Percentiles rank a stretch among this genome's conserved stretches.
These are phyloP conservation scores for Cystobasidiaceae sp. DNA, from an alignment of 1,284 basidiomycete genomes.

Conservation along the genomic window DNA sequence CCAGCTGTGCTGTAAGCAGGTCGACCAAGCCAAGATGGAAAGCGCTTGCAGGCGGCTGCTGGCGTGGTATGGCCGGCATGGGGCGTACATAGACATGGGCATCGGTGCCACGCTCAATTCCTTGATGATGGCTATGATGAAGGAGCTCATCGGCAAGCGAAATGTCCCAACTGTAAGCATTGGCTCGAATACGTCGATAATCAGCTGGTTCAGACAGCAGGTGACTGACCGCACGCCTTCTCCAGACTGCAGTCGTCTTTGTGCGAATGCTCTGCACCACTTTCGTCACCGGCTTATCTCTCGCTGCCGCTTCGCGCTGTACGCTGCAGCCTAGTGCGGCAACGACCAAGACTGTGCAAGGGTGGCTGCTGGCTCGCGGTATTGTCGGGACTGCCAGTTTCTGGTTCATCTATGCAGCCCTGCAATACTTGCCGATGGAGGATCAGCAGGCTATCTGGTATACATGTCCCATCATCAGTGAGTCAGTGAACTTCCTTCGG, in stretches of 20 bases:
- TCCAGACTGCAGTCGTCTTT: not conserved
- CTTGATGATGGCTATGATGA: constrained; percentile 1
- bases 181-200: not conserved
- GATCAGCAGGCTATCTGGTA: constrained; percentile 10
- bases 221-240: not conserved
- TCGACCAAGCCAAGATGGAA: too few species aligned
- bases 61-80: not conserved
- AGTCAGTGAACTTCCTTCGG: not conserved
- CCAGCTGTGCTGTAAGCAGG: too few species aligned
- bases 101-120: not conserved
- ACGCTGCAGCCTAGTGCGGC: too few species aligned
- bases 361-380: constrained; percentile 3
- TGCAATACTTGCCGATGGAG: constrained; percentile 1
- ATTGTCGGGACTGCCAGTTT: not conserved
- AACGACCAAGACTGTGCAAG: too few species aligned
- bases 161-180: not conserved
- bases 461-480: not conserved
- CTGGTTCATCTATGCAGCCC: not conserved
- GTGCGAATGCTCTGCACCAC: not conserved
- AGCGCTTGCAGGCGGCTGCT: too few species aligned
- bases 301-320: too few species aligned
- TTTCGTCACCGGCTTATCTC: not conserved
- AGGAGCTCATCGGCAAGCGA: not conserved
- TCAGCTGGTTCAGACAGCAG: not conserved
- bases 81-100: constrained; percentile 1